Evolutionary conservation across 2,329 filamentous ascomycete species (phyloP), one percentile per base, ranked within the genome.

Genomic region (Cercospora janseana): DNA sequence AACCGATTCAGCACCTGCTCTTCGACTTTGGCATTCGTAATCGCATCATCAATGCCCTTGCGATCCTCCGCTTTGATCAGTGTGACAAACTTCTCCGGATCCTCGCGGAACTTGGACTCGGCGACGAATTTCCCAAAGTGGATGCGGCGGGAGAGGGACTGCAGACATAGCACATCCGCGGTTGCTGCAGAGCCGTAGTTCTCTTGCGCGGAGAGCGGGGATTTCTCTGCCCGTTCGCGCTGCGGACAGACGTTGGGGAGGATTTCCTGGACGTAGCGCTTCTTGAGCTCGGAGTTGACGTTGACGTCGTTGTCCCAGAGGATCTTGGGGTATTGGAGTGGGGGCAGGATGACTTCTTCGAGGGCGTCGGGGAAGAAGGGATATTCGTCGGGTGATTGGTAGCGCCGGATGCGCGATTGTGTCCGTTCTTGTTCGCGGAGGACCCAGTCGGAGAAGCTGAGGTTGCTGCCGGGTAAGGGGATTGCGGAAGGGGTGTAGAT

Each of bases 71-170:
- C 85, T 69, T 85, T 83, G 73, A 98, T 97, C 70, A 97, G 71
- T 56, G 76, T 77, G 4, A 87, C 91, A 68, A 92, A 98, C 56
- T 75, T 80, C 62, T 91, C 88, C 23, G 83, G 79, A 60, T 97
- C 88, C 38, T 86, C 85, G 62, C 81, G 80, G 72, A 96, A 98
- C 74, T 98, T 98, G 52, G 86, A 85, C 77, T 98, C 93, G 34
- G 93, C 93, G 6, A 98, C 93, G 65, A 97, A 97, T 74, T 97
- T 98, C 61, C 93, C 93, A 73, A 95, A 98, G 72, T 98, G 93
- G 61, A 98, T 93, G 48, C 93, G 79, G 32, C 92, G 80, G 29
- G 88, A 94, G 38, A 98, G 74, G 3, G 93, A 87, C 75, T 98
- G 93, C 57, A 98, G 76, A 63, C 87, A 92, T 46, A 82, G 79